These are phyloP conservation scores for Xylaria cubensis DNA, from an alignment of 495 filamentous ascomycete species.

Conservation along the genomic window DNA sequence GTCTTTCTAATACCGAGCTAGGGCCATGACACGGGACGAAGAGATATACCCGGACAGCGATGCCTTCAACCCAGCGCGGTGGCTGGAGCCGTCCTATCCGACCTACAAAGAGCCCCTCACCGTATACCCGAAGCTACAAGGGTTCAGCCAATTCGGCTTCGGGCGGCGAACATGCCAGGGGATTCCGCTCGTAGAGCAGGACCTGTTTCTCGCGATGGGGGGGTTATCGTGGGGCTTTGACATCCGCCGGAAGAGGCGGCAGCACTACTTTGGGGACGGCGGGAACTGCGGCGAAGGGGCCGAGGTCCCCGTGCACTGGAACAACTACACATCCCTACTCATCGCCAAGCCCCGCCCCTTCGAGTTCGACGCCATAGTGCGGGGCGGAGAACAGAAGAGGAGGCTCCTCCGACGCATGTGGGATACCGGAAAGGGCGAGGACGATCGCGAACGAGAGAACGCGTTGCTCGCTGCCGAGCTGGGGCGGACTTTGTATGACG, in stretches of 20 bases:
- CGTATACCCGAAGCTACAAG: constrained; percentile 59
- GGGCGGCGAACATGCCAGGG: constrained; percentile 67
- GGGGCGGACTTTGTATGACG: background rate
- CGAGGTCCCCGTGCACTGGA: constrained; percentile 54
- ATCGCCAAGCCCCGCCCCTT: constrained; percentile 60
- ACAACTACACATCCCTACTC: constrained; percentile 59
- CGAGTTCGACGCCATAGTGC: constrained; percentile 50
- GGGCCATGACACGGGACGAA: constrained; percentile 69
- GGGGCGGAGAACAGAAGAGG: constrained; percentile 43
- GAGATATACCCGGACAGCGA: constrained; percentile 66
- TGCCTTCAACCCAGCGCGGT: constrained; percentile 61
- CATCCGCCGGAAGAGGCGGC: constrained; percentile 52
- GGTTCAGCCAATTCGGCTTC: constrained; percentile 65
- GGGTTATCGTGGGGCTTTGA: constrained; percentile 65
- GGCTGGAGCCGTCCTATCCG: constrained; percentile 57
- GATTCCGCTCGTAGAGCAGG: constrained; percentile 59
- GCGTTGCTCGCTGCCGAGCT: background rate
- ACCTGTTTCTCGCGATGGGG: constrained; percentile 63
- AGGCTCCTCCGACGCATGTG: constrained; percentile 43
- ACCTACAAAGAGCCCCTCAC: constrained; percentile 63
- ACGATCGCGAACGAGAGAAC: constrained; percentile 8
- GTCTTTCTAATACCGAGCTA: constrained; percentile 42
- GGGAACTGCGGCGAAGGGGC: constrained; percentile 40
- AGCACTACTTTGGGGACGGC: background rate
- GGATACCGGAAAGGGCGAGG: constrained; percentile 40